These are phyloP conservation scores for Cystobasidium tubakii DNA, from an alignment of 768 basidiomycete genomes.

Conservation along the genomic window DNA sequence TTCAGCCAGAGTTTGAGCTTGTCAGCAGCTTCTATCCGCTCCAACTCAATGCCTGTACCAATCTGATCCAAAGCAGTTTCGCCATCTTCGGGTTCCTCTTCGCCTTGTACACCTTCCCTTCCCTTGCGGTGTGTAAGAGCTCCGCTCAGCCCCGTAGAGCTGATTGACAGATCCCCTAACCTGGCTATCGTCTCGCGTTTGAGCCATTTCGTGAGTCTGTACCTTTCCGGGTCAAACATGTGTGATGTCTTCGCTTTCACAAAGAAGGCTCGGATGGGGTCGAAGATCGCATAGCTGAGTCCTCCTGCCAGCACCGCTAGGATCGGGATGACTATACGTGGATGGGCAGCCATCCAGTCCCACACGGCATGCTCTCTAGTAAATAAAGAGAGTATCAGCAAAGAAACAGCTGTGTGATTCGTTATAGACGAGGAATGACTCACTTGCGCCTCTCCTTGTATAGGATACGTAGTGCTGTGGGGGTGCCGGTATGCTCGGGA, in stretches of 20 bases:
- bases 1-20: conserved; percentile 65
- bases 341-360: conserved; percentile 80
- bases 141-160: background rate
- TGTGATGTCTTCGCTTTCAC: conserved; percentile 73
- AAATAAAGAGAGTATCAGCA: conserved; percentile 42
- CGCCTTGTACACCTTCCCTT: conserved; percentile 6
- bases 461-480: conserved; percentile 42
- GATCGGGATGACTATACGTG: conserved; percentile 72
- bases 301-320: conserved; percentile 82
- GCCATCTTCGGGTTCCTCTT: background rate
- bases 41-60: conserved; percentile 65
- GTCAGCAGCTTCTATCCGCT: conserved; percentile 69
- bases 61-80: conserved; percentile 38
- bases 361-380: conserved; percentile 60
- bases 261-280: conserved; percentile 78
- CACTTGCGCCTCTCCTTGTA: conserved; percentile 40
- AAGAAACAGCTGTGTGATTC: background rate
- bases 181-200: conserved; percentile 59
- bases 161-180: background rate
- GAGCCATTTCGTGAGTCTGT: conserved; percentile 69
- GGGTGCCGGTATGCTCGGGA: conserved; percentile 2
- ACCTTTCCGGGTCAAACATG: conserved; percentile 73
- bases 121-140: background rate
- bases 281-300: conserved; percentile 87
- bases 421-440: background rate